phyloP scores from a whole-genome alignment of 2,329 filamentous ascomycete genomes.

The Penicillium sp. region DNA sequence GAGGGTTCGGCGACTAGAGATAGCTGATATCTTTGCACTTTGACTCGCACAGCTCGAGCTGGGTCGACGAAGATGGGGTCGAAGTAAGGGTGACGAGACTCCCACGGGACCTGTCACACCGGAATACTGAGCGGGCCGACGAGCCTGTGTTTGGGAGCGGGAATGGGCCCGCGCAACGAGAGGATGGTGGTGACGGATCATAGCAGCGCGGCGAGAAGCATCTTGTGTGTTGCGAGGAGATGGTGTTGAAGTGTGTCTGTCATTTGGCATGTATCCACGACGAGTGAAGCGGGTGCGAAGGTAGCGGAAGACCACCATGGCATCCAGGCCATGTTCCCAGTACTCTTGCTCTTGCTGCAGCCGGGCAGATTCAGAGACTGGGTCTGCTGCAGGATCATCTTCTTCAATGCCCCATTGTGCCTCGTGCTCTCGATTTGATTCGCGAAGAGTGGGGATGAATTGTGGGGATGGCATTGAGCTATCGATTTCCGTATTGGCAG shows the following conservation, averaged over 20 bases:
- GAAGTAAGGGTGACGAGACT: conserved; percentile 36
- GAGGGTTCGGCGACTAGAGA: conserved; percentile 60
- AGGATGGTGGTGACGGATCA: conserved; percentile 86
- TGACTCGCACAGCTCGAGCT: conserved; percentile 81
- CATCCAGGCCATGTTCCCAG: conserved; percentile 90
- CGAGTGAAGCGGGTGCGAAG: conserved; percentile 71
- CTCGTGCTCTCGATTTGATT: conserved; percentile 50
- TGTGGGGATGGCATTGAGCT: conserved; percentile 42
- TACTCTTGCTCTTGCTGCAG: conserved; percentile 67
- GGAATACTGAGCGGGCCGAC: conserved; percentile 50
- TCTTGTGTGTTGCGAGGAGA: conserved; percentile 56
- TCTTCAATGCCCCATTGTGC: conserved; percentile 69
- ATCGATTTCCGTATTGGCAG: conserved; percentile 14
- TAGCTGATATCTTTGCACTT: conserved; percentile 74
- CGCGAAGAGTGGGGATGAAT: conserved; percentile 52
- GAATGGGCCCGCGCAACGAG: conserved; percentile 64
- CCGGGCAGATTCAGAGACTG: conserved; percentile 40
- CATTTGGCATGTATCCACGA: conserved; percentile 41
- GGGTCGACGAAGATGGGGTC: conserved; percentile 49
- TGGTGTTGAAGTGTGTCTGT: conserved; percentile 34
- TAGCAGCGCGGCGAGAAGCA: conserved; percentile 72
- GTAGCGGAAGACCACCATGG: conserved; percentile 89
- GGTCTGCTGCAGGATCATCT: conserved; percentile 41
- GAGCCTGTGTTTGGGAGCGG: conserved; percentile 52
- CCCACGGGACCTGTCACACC: conserved; percentile 26